Conservation (phyloP, 805 yeast species). For the Metschnikowia colocasiae region DNA sequence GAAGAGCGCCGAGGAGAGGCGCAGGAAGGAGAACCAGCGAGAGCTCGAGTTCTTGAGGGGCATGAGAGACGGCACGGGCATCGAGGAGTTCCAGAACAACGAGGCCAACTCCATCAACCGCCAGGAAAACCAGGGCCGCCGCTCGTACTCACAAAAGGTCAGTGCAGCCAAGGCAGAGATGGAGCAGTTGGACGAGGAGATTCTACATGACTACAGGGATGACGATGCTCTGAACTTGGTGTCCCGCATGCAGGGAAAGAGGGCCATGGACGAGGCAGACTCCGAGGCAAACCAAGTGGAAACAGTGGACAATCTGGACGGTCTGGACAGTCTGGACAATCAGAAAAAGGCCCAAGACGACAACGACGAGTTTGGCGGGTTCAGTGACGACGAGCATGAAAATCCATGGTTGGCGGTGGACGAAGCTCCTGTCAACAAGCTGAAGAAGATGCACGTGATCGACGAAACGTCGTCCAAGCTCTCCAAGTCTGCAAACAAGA, state of each 20-base stretch:
- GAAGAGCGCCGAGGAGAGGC: conserved; percentile 80
- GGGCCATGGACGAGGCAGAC: neutral
- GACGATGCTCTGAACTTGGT: conserved; percentile 49
- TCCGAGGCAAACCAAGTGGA: neutral
- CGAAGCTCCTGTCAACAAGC: conserved; percentile 22
- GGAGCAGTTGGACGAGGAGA: conserved; percentile 24
- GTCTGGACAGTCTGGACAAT: no score
- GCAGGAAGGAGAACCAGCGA: conserved; percentile 54
- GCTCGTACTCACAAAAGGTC: conserved; percentile 69
- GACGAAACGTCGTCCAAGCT: conserved; percentile 37
- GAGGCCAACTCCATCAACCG: conserved; percentile 45
- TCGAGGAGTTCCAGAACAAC: conserved; percentile 36
- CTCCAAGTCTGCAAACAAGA: conserved; percentile 39
- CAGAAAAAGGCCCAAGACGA: neutral
- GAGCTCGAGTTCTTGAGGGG: conserved; percentile 48
- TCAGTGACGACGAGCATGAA: conserved; percentile 17
- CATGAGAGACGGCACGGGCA: conserved; percentile 36
- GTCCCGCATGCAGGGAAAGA: conserved; percentile 24
- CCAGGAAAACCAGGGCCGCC: conserved; percentile 68
- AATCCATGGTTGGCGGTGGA: conserved; percentile 38
- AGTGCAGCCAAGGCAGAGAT: conserved; percentile 34
- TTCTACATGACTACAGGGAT: conserved; percentile 40
- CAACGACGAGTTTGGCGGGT: conserved; percentile 12
- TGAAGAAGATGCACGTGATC: conserved; percentile 28
- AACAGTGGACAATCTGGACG: neutral